Evolutionary conservation across 176 grass and related monocot genomes (phyloP).

Genomic region (Rhynchospora pubera): DNA sequence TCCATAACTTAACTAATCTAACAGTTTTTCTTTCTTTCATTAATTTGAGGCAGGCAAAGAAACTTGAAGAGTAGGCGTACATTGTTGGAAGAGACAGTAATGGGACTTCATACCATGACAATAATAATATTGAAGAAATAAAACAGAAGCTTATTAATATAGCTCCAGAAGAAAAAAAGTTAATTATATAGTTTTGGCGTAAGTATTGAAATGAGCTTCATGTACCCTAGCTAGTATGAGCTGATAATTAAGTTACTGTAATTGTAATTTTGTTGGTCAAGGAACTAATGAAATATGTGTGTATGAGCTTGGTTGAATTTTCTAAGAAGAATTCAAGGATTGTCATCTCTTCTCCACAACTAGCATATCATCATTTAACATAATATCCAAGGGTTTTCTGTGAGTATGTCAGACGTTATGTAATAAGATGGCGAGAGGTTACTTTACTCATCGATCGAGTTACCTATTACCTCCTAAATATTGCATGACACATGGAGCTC

Average conservation of each 20-base stretch:
- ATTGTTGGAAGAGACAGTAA: neutral
- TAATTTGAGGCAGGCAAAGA: conserved; percentile 15
- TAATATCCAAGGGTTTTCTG: too few relatives aligned
- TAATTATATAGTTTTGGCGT: neutral
- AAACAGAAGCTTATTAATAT: neutral
- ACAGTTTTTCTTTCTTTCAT: neutral
- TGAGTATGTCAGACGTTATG: too few relatives aligned
- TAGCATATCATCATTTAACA: too few relatives aligned
- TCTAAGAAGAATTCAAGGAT: neutral
- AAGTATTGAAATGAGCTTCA: neutral
- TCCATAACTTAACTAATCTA: neutral
- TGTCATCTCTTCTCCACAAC: too few relatives aligned
- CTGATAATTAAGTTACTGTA: neutral
- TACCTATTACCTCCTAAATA: too few relatives aligned
- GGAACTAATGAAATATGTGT: neutral
- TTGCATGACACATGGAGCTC: too few relatives aligned
- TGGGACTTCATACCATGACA: neutral
- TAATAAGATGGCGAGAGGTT: too few relatives aligned
- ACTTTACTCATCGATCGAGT: too few relatives aligned
- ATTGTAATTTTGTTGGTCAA: conserved; percentile 12
- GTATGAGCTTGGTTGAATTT: neutral
- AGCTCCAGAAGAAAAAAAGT: neutral
- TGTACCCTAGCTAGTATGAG: conserved; percentile 11
- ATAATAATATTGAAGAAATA: neutral
- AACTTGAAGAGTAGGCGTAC: conserved; percentile 13